A percentile compares a stretch with the other conserved stretches of the same genome.
Conservation (phyloP, 176 grass and related monocot genomes). For the Sorghum bicolor region Sorghum_bicolor_NCBIv3 NC_012874.2:4817501-4818000, state of each 20-base stretch:
- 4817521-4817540: not conserved
- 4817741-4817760: not conserved
- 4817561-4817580: too few species aligned
- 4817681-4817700: not conserved
- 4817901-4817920: not conserved
- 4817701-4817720: not conserved
- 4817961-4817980: not conserved
- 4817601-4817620: too few species aligned
- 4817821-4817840: slow-evolving; percentile 42
- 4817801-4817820: not conserved
- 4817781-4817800: slow-evolving; percentile 27
- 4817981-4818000: not conserved
- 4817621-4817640: too few species aligned
- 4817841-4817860: slow-evolving; percentile 9
- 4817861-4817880: not conserved
- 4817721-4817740: not conserved
- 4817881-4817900: slow-evolving; percentile 15
- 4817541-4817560: not conserved
- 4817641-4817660: too few species aligned
- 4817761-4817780: slow-evolving; percentile 30
- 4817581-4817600: too few species aligned
- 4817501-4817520: not conserved
- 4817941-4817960: not conserved
- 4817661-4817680: not conserved
- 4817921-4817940: not conserved